phyloP scores from a whole-genome alignment of 1,284 basidiomycete genomes.

The Kalmanozyma brasiliensis region DNA sequence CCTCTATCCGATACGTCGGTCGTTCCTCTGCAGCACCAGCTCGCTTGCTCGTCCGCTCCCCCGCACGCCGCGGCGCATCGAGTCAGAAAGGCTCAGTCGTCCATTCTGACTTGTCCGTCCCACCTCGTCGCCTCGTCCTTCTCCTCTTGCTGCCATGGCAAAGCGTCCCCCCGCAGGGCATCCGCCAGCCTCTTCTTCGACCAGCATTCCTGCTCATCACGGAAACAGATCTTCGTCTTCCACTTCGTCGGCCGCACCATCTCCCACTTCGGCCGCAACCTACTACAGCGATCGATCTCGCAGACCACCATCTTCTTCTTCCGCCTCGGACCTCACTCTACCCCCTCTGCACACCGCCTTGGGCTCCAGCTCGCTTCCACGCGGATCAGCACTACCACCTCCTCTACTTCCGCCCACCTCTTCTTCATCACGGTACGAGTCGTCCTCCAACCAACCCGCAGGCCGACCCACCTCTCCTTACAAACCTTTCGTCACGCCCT shows the following conservation, averaged over 20 bases:
- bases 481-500: conserved; percentile 1
- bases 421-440: conserved; percentile 4
- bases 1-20: background rate
- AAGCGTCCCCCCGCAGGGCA: conserved; percentile 19
- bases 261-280: conserved; percentile 2
- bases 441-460: conserved; percentile 5
- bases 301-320: conserved; percentile 15
- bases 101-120: background rate
- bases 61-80: background rate
- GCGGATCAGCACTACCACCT: conserved; percentile 23
- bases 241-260: background rate
- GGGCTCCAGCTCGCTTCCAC: conserved; percentile 6
- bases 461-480: conserved; percentile 3
- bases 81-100: no score
- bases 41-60: background rate
- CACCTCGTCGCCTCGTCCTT: background rate
- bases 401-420: conserved; percentile 24
- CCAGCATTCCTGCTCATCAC: no score
- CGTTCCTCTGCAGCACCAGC: background rate
- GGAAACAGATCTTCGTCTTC: conserved; percentile 10
- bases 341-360: conserved; percentile 36
- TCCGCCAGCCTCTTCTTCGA: conserved; percentile 7
- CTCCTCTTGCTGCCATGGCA: conserved; percentile 17
- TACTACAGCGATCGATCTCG: conserved; percentile 2
- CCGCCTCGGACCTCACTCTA: conserved; percentile 24